Conservation (phyloP, 495 filamentous ascomycete genomes). For the Parachaetomium inaequale region DNA sequence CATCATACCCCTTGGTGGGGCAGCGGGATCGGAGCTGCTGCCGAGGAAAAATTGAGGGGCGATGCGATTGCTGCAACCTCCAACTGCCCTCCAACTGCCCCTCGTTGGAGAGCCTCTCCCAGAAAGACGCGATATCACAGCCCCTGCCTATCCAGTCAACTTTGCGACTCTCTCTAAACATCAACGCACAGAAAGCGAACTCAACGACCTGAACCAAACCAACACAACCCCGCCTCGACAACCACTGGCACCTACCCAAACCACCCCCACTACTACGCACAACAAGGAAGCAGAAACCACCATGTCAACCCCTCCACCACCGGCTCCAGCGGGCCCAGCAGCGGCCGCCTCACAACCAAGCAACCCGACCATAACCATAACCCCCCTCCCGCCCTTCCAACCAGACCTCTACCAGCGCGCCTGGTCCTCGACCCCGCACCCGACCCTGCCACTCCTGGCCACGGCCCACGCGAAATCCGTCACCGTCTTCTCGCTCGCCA, state of each 20-base stretch:
- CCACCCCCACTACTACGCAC: too few species aligned
- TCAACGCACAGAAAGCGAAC: background rate
- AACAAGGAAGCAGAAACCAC: background rate
- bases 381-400: slow-evolving; percentile 49
- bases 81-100: background rate
- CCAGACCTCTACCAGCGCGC: slow-evolving; percentile 74
- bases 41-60: slow-evolving; percentile 24
- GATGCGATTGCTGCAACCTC: slow-evolving; percentile 10
- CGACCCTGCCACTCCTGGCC: slow-evolving; percentile 79
- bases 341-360: background rate
- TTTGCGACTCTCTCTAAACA: background rate
- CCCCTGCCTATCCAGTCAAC: background rate
- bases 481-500: slow-evolving; percentile 79
- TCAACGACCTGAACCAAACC: background rate
- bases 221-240: background rate
- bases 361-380: slow-evolving; percentile 8
- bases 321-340: background rate
- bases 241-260: too few species aligned
- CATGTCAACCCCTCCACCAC: background rate
- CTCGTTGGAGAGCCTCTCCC: background rate
- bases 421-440: slow-evolving; percentile 83
- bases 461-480: slow-evolving; percentile 82
- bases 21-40: slow-evolving; percentile 29
- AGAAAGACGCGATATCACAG: background rate
- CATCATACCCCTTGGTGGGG: slow-evolving; percentile 21